phyloP scores from a whole-genome alignment of 805 yeast genomes.

The Isabelozyma rhagii region DNA sequence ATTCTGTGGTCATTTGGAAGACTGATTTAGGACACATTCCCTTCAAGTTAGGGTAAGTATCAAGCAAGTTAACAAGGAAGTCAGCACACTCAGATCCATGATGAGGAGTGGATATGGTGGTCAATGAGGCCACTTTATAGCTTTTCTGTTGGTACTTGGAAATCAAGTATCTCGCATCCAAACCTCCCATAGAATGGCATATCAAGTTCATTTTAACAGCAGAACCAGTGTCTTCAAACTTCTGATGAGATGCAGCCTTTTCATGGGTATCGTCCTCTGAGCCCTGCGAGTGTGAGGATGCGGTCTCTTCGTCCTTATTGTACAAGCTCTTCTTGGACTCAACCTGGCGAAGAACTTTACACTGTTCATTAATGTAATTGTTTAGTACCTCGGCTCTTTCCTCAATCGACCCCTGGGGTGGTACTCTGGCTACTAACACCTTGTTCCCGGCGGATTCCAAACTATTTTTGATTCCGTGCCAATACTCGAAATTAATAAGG shows the following conservation, averaged over 20 bases:
- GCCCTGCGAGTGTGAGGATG: not conserved
- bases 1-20: slow-evolving; percentile 61
- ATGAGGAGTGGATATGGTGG: slow-evolving; percentile 89
- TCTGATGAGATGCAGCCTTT: not conserved
- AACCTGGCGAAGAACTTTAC: slow-evolving; percentile 12
- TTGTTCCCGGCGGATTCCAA: slow-evolving; percentile 60
- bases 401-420: slow-evolving; percentile 75
- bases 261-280: not conserved
- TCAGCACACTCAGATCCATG: slow-evolving; percentile 84
- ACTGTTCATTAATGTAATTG: slow-evolving; percentile 40
- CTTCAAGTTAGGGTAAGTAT: slow-evolving; percentile 12
- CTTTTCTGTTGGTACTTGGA: slow-evolving; percentile 43
- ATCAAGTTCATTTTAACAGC: slow-evolving; percentile 63
- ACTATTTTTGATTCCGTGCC: slow-evolving; percentile 74
- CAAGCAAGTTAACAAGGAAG: slow-evolving; percentile 42
- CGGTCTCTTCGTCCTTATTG: slow-evolving; percentile 1
- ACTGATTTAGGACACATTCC: slow-evolving; percentile 36
- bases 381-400: slow-evolving; percentile 62
- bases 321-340: slow-evolving; percentile 8
- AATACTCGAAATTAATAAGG: slow-evolving; percentile 58
- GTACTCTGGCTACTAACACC: slow-evolving; percentile 73
- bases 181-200: slow-evolving; percentile 94
- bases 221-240: slow-evolving; percentile 10
- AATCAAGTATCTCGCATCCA: slow-evolving; percentile 77
- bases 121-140: slow-evolving; percentile 66